Evolutionary conservation across 805 yeast genomes (phyloP).

Genomic region (Ogataea henricii): DNA sequence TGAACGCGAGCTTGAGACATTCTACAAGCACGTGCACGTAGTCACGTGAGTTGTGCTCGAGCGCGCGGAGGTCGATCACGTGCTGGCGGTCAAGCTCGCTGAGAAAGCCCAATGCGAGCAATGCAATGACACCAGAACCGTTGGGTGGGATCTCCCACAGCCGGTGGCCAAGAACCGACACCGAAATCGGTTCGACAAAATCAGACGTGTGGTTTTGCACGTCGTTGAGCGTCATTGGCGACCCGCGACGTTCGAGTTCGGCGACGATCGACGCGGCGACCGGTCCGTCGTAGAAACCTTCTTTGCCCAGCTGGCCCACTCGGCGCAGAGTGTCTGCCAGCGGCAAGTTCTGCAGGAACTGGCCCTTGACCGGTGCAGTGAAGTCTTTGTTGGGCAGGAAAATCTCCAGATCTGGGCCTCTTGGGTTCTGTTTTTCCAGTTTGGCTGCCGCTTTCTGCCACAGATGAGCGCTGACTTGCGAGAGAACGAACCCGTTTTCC

Average conservation of each 20-base stretch:
- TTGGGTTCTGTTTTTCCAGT: slow-evolving; percentile 40
- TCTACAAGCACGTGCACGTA: slow-evolving; percentile 73
- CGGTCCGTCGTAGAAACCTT: slow-evolving; percentile 71
- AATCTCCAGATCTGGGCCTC: slow-evolving; percentile 29
- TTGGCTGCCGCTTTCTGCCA: slow-evolving; percentile 48
- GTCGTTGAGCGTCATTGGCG: slow-evolving; percentile 58
- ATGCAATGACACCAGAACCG: slow-evolving; percentile 78
- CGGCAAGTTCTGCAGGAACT: slow-evolving; percentile 50
- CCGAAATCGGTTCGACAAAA: slow-evolving; percentile 62
- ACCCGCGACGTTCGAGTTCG: slow-evolving; percentile 54
- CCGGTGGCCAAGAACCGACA: slow-evolving; percentile 52
- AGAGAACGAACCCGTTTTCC: slow-evolving; percentile 64
- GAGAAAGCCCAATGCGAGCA: slow-evolving; percentile 68
- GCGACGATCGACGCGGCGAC: slow-evolving; percentile 65
- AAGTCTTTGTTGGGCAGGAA: slow-evolving; percentile 38
- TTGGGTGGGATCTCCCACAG: slow-evolving; percentile 87
- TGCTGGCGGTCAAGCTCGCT: slow-evolving; percentile 51
- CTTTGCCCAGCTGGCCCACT: slow-evolving; percentile 58
- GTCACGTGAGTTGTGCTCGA: slow-evolving; percentile 68
- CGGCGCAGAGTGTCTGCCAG: slow-evolving; percentile 54
- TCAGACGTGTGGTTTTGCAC: slow-evolving; percentile 58
- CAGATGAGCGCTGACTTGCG: slow-evolving; percentile 53
- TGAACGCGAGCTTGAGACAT: slow-evolving; percentile 68
- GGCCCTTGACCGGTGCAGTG: slow-evolving; percentile 60
- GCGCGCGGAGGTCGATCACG: slow-evolving; percentile 40